Percentiles rank a stretch among this genome's conserved stretches.
phyloP scores from a whole-genome alignment of 192 early-diverging fungal genomes.

The Coemansia sp. region DNA sequence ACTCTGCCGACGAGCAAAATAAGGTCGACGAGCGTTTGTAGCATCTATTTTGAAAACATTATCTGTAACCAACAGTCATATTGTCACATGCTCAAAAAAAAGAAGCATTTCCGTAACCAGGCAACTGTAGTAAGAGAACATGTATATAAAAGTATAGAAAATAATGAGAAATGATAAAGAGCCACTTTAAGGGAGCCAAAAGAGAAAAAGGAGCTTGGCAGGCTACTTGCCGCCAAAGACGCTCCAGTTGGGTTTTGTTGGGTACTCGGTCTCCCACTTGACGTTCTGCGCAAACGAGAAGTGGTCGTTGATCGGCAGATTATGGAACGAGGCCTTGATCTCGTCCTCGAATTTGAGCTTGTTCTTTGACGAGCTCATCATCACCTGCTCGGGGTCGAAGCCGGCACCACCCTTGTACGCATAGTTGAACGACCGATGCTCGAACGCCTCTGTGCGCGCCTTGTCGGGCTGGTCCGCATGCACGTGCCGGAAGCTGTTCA shows the following conservation, averaged over 20 bases:
- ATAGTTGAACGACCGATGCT: constrained; percentile 59
- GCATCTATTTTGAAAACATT: no score
- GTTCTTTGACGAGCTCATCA: constrained; percentile 55
- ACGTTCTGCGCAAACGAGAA: constrained; percentile 56
- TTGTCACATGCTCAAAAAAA: background rate
- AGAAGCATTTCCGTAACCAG: background rate
- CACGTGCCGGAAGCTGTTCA: constrained; percentile 56
- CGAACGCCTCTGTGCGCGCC: constrained; percentile 55
- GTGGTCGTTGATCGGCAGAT: constrained; percentile 54
- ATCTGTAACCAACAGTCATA: no score
- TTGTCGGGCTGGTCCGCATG: constrained; percentile 54
- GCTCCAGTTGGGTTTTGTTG: constrained; percentile 56
- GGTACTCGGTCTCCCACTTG: constrained; percentile 55
- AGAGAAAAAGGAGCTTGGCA: background rate
- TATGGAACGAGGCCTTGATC: constrained; percentile 58
- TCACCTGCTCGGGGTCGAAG: constrained; percentile 57
- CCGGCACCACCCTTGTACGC: constrained; percentile 54
- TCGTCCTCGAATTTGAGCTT: constrained; percentile 57
- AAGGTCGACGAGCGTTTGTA: background rate
- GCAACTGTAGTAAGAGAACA: background rate
- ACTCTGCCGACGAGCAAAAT: background rate
- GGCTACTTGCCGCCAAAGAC: constrained; percentile 51
- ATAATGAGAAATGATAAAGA: background rate
- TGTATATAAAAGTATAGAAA: constrained; percentile 3
- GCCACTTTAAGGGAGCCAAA: constrained; percentile 5